Percentiles rank a stretch among this genome's conserved stretches.
Evolutionary conservation across 176 grass and related monocot genomes (phyloP).

Genomic region (Poa pratensis): DNA sequence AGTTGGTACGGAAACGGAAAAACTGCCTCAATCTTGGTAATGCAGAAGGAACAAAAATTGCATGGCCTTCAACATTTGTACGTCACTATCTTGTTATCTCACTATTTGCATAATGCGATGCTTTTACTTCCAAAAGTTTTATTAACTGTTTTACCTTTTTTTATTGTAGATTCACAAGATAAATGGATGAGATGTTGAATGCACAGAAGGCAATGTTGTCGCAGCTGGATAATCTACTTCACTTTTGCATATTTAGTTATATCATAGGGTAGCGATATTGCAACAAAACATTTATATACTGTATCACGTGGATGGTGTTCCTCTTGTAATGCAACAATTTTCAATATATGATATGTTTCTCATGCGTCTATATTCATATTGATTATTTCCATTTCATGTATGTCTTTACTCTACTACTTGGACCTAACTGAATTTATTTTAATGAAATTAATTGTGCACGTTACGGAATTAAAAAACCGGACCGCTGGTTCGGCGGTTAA

Average conservation of each 20-base stretch:
- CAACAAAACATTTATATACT: not conserved
- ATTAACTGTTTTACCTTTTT: not conserved
- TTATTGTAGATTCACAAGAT: not conserved
- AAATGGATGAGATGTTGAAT: no score
- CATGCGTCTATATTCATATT: not conserved
- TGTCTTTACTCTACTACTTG: not conserved
- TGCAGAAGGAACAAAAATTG: not conserved
- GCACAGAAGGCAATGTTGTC: no score
- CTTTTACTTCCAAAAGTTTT: no score
- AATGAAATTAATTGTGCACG: no score
- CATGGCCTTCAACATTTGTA: not conserved
- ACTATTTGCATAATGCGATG: not conserved
- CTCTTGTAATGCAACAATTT: not conserved
- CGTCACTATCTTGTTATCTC: not conserved
- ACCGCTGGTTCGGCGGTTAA: no score
- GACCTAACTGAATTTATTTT: not conserved
- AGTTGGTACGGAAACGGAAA: not conserved
- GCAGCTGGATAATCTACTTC: no score
- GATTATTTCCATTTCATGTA: not conserved
- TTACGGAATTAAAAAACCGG: no score
- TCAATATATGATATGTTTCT: not conserved
- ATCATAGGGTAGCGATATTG: not conserved
- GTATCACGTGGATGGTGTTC: not conserved
- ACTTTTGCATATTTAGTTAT: not conserved
- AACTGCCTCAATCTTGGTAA: not conserved